These are phyloP conservation scores for Trichoderma hamatum DNA, from an alignment of 2,329 filamentous ascomycete species.

Conservation along the genomic window DNA sequence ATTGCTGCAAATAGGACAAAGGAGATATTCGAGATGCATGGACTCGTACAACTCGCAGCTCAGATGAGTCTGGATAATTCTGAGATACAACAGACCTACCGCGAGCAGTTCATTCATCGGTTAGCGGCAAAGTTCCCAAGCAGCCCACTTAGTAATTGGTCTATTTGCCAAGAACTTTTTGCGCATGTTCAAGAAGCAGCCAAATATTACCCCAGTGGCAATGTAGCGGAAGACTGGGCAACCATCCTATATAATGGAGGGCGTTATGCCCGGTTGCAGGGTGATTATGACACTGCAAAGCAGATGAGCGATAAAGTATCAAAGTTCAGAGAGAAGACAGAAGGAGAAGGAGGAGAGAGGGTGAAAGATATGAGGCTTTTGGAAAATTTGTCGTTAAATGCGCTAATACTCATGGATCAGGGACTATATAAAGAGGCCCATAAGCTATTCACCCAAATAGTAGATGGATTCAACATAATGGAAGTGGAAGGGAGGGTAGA, in stretches of 20 bases:
- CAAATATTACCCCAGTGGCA: background rate
- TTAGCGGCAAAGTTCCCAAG: slow-evolving; percentile 30
- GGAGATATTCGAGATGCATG: slow-evolving; percentile 27
- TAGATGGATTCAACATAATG: background rate
- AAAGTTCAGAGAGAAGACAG: background rate
- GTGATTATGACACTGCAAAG: slow-evolving; percentile 13
- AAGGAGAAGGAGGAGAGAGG: background rate
- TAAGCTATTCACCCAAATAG: background rate
- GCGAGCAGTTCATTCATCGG: background rate
- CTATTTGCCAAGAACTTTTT: background rate
- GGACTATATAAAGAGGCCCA: slow-evolving; percentile 7
- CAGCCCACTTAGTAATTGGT: background rate
- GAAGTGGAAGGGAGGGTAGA: background rate
- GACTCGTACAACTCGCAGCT: slow-evolving; percentile 26
- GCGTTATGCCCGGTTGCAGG: slow-evolving; percentile 15
- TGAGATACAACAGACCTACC: background rate
- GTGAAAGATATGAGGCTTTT: background rate
- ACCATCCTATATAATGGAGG: slow-evolving; percentile 11
- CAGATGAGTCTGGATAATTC: background rate
- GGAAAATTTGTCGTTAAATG: background rate
- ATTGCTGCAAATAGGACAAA: slow-evolving; percentile 11
- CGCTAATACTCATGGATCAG: slow-evolving; percentile 4
- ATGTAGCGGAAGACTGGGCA: background rate
- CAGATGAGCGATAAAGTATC: background rate
- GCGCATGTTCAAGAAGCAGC: slow-evolving; percentile 7